These are phyloP conservation scores for Iberis amara DNA, from an alignment of 441 rosid species.

Conservation along the genomic window DNA sequence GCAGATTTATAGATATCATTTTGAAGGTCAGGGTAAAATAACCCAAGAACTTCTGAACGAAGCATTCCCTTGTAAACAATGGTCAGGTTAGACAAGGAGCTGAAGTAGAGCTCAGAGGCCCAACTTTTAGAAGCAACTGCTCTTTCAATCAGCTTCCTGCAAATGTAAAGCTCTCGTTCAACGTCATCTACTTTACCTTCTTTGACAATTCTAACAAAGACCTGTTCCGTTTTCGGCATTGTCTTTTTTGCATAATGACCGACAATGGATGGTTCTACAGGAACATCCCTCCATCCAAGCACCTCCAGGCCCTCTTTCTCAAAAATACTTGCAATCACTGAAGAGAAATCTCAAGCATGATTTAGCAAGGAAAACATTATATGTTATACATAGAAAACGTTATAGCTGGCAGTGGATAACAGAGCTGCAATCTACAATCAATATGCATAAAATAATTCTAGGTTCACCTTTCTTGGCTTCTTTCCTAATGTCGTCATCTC, in stretches of 20 bases:
- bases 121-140: slow-evolving; percentile 62
- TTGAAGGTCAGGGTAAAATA: slow-evolving; percentile 80
- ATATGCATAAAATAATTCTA: slow-evolving; percentile 18
- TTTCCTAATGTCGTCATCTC: slow-evolving; percentile 48
- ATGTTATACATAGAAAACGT: not conserved
- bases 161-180: slow-evolving; percentile 93
- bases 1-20: slow-evolving; percentile 72
- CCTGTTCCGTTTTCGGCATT: slow-evolving; percentile 91
- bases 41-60: slow-evolving; percentile 95
- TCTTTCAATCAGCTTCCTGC: slow-evolving; percentile 91
- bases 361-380: slow-evolving; percentile 14
- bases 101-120: slow-evolving; percentile 89
- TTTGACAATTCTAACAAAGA: slow-evolving; percentile 85
- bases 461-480: slow-evolving; percentile 80
- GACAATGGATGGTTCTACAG: slow-evolving; percentile 76
- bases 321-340: slow-evolving; percentile 71
- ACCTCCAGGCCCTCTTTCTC: slow-evolving; percentile 97
- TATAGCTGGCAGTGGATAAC: not conserved
- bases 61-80: slow-evolving; percentile 99
- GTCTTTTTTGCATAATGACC: slow-evolving; percentile 91
- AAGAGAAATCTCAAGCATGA: slow-evolving; percentile 27
- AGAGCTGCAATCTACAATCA: slow-evolving; percentile 13
- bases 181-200: slow-evolving; percentile 87
- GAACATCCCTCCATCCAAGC: slow-evolving; percentile 98
- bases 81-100: slow-evolving; percentile 95